Percentiles rank a stretch among this genome's conserved stretches.
Conservation (phyloP, 169 alveolate genomes). For the Plasmodium knowlesi region DNA sequence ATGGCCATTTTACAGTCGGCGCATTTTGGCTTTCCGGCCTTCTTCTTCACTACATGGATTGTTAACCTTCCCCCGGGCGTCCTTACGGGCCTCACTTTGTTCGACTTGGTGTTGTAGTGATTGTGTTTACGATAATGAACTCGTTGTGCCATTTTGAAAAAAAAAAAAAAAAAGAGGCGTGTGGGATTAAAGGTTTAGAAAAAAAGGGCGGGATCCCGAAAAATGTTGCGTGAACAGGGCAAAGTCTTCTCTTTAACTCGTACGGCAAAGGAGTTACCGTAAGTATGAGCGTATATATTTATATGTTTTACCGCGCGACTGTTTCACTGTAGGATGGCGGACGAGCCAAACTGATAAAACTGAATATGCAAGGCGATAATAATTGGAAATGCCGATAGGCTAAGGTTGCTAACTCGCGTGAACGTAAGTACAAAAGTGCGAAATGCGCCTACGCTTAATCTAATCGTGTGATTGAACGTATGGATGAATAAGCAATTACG, state of each 20-base stretch:
- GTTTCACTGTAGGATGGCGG: neutral
- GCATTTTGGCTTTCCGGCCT: conserved; percentile 87
- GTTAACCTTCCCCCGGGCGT: conserved; percentile 92
- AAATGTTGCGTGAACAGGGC: neutral
- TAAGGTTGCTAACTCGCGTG: neutral
- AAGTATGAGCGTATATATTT: neutral
- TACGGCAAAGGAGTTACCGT: neutral
- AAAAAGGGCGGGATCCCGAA: neutral
- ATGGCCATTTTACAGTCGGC: conserved; percentile 86
- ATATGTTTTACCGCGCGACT: neutral
- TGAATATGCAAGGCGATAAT: neutral
- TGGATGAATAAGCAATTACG: neutral
- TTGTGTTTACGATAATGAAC: conserved; percentile 88
- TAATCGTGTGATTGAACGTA: neutral
- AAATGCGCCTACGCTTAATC: neutral
- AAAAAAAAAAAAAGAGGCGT: neutral
- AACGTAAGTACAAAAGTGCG: neutral
- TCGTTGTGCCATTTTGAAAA: conserved; percentile 90
- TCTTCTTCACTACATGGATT: conserved; percentile 82
- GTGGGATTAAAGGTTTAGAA: neutral
- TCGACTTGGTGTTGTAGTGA: conserved; percentile 91
- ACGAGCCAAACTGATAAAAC: neutral
- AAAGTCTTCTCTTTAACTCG: neutral
- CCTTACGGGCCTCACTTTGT: conserved; percentile 88
- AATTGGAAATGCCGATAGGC: neutral